Percentiles rank a stretch among this genome's conserved stretches.
Evolutionary conservation across 495 filamentous ascomycete genomes (phyloP).

Genomic region (Neurospora tetrasperma): DNA sequence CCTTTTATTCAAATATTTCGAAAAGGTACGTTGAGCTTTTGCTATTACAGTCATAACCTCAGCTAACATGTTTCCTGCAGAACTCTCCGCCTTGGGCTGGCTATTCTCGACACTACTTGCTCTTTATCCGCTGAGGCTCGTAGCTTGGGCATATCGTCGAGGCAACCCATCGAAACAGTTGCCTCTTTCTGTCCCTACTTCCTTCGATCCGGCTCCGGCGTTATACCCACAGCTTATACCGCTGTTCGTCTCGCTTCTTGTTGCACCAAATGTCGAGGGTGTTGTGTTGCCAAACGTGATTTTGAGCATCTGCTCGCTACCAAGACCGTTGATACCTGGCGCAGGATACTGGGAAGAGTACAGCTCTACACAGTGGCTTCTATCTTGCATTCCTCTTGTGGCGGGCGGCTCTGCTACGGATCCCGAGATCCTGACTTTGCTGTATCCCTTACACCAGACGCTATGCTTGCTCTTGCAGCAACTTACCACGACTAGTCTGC

Average conservation of each 20-base stretch:
- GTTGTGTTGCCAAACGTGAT: conserved; percentile 69
- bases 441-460: conserved; percentile 81
- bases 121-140: conserved; percentile 38
- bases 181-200: conserved; percentile 47
- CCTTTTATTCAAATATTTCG: conserved; percentile 16
- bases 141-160: conserved; percentile 31
- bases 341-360: conserved; percentile 41
- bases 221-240: conserved; percentile 77
- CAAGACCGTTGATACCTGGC: conserved; percentile 59
- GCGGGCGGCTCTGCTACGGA: conserved; percentile 23
- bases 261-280: conserved; percentile 46
- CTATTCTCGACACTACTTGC: conserved; percentile 18
- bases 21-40: conserved; percentile 15
- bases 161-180: conserved; percentile 26
- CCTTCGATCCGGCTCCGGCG: conserved; percentile 85
- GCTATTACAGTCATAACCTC: conserved; percentile 7
- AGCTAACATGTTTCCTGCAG: conserved; percentile 8
- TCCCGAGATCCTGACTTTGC: conserved; percentile 50
- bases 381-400: conserved; percentile 48
- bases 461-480: conserved; percentile 63
- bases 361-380: conserved; percentile 60
- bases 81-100: conserved; percentile 18
- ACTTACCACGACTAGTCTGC: conserved; percentile 76
- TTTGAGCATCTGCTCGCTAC: conserved; percentile 68
- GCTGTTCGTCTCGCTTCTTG: conserved; percentile 63